Evolutionary conservation across 106 monocot genomes (phyloP).

Genomic region (Amphibolis antarctica): DNA sequence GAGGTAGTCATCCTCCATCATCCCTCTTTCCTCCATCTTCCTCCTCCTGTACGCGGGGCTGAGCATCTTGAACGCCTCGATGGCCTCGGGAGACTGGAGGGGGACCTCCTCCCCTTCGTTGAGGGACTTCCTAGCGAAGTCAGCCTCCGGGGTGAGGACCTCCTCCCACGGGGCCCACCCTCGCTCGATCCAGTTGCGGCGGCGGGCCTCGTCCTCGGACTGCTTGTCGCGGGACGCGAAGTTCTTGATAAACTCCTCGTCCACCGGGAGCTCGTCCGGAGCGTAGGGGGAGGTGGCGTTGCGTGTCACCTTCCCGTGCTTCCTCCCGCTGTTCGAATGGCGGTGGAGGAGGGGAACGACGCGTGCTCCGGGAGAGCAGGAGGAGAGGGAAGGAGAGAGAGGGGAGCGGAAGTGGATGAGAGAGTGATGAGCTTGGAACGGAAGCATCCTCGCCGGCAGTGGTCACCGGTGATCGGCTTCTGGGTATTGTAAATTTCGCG

Average conservation of each 20-base stretch:
- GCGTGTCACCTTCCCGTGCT: no score
- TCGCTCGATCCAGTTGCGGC: constrained; percentile 72
- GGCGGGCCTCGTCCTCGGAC: constrained; percentile 69
- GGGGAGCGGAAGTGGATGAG: neutral
- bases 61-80: constrained; percentile 87
- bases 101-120: constrained; percentile 92
- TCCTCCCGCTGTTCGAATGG: no score
- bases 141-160: constrained; percentile 73
- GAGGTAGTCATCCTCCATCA: constrained; percentile 52
- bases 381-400: no score
- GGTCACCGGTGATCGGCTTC: no score
- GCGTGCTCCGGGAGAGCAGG: neutral
- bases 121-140: constrained; percentile 83
- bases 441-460: no score
- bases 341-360: neutral
- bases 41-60: constrained; percentile 61
- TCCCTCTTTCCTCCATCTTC: constrained; percentile 63
- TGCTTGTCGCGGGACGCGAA: constrained; percentile 45
- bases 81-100: constrained; percentile 63
- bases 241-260: constrained; percentile 47
- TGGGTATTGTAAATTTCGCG: neutral
- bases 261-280: constrained; percentile 55
- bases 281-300: constrained; percentile 20
- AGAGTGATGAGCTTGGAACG: neutral
- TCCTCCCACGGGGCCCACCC: constrained; percentile 99